Conservation (phyloP, 441 rosid species). For the Pelargonium cotyledonis region DNA sequence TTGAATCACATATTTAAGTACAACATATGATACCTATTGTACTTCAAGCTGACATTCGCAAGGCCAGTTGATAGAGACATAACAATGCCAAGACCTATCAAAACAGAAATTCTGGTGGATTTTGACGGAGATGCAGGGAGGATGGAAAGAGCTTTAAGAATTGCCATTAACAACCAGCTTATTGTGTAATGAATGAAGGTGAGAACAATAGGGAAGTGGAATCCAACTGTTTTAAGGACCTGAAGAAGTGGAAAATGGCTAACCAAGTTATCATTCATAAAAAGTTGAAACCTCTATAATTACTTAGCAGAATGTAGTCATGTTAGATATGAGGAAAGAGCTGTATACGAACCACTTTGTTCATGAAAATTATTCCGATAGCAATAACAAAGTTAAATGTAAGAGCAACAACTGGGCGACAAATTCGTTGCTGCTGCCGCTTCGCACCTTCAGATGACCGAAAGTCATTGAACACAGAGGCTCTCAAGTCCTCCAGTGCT, state of each 20-base stretch:
- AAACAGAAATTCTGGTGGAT: slow-evolving; percentile 36
- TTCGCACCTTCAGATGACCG: slow-evolving; percentile 60
- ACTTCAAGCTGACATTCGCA: slow-evolving; percentile 90
- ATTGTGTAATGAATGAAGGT: slow-evolving; percentile 69
- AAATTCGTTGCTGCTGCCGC: slow-evolving; percentile 58
- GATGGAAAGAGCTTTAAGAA: slow-evolving; percentile 53
- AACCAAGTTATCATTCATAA: slow-evolving; percentile 5
- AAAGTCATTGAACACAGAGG: slow-evolving; percentile 60
- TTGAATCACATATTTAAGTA: too few species aligned
- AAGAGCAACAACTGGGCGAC: slow-evolving; percentile 62
- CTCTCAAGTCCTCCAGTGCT: slow-evolving; percentile 69
- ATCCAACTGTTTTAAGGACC: slow-evolving; percentile 77
- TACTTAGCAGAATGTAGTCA: background rate
- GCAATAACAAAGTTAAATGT: slow-evolving; percentile 81
- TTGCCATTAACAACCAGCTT: slow-evolving; percentile 70
- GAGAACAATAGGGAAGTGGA: slow-evolving; percentile 74
- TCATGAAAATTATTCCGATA: slow-evolving; percentile 64
- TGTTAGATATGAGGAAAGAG: background rate
- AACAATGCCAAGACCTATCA: slow-evolving; percentile 69
- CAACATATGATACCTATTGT: slow-evolving; percentile 52
- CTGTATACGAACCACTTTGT: slow-evolving; percentile 62
- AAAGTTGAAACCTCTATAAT: background rate
- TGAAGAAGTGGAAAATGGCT: slow-evolving; percentile 19
- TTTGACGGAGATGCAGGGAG: slow-evolving; percentile 71
- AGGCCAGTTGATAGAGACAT: slow-evolving; percentile 90